Base-by-base conservation (phyloP, 73 alveolate genomes). In the Halteria grandinella region DNA sequence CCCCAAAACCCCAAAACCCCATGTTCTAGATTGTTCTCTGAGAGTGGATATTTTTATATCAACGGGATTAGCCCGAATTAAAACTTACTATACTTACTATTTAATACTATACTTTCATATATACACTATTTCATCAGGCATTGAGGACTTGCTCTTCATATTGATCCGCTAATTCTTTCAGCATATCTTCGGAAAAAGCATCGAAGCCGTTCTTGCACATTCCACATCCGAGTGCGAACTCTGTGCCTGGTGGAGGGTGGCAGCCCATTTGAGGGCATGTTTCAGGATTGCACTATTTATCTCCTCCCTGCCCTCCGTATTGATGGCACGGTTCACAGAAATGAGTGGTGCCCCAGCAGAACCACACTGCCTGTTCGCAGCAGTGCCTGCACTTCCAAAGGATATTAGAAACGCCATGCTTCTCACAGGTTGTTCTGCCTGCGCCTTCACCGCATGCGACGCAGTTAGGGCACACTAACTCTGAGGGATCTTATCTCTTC, bases 341-440 rank as follows among this genome's bases (percentile, higher is more conserved):
- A 72, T 95, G 98, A 10, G 98, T 94, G 18, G 97, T 90, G 11
- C 99, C 99, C 99, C 98, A 96, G 63, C 99, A 96, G 71, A 94
- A 94, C 99, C 99, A 96, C 18, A 90, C 90, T 4, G 99, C 97
- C 10, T 88, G 69, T 37, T 75, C 71, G 69, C 99, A 96, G 86
- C 99, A 96, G 81, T 83, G 92, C 77, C 84, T 91, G 55, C 99
- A 94, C 75, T 94, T 94, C 76, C 75, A 92, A 74, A 89, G 98
- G 18, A 94, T 94, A 77, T 75, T 92, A 57, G 92, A 96, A 44
- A 75, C 87, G 11, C 99, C 99, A 83, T 94, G 99, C 49, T 48
- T 53, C 28, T 79, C 73, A 77, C 99, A 96, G 52, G 86, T 85
- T 43, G 93, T 94, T 29, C 71, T 79, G 1, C 96, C 97, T 18